Evolutionary conservation across 2,329 filamentous ascomycete species (phyloP), one percentile per base, ranked within the genome.

Genomic region (Metarhizium robertsii): DNA sequence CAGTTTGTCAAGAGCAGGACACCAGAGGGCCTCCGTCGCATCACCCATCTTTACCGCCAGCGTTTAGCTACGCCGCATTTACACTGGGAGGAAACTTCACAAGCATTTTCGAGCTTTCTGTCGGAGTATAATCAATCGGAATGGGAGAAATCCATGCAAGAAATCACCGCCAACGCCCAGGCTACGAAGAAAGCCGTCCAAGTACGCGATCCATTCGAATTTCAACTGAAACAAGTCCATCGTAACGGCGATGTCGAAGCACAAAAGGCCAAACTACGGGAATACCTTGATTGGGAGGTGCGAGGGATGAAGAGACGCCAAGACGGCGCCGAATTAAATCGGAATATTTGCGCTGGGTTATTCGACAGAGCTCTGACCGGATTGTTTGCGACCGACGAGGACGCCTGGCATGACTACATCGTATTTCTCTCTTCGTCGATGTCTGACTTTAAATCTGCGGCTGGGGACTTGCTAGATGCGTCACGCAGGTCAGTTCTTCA

Each of bases 211-310:
- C 71, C 79, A 4, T 84, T 84, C 65, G 89, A 95, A 67, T 73
- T 84, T 59, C 83, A 80, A 59, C 72, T 94, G 25, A 77, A 77
- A 53, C 76, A 79, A 58, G 85, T 86, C 6, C 68, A 72, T 16
- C 75, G 82, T 54, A 71, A 78, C 7, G 78, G 75, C 55, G 80
- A 89, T 61, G 67, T 73, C 32, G 78, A 81, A 11, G 75, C 75
- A 4, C 76, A 87, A 56, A 76, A 76, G 62, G 61, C 69, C 20
- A 67, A 71, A 47, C 75, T 85, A 72, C 71, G 69, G 4, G 81
- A 87, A 55, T 99, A 99, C 64, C 75, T 97, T 18, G 85, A 89
- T 54, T 96, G 90, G 88, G 94, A 99, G 74, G 79, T 86, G 64
- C 75, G 71, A 18, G 81, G 84, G 65, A 77, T 76, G 60, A 79